Evolutionary conservation across 202 grass and related monocot genomes (phyloP).

Genomic region (Elaeis oleifera): DNA sequence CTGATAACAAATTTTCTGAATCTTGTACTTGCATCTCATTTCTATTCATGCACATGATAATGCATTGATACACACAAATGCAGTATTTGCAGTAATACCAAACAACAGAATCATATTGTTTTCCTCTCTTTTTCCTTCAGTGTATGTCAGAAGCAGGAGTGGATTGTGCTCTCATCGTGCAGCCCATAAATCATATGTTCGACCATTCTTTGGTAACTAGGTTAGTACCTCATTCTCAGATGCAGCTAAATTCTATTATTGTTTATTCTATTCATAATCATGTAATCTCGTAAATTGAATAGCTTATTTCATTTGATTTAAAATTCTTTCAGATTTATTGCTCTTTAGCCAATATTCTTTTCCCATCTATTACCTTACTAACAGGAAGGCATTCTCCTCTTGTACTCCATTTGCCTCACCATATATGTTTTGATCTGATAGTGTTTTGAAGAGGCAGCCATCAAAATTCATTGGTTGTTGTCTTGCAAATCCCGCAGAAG

Average conservation of each 20-base stretch:
- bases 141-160: constrained; percentile 79
- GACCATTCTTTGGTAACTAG: constrained; percentile 76
- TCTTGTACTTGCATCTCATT: too few relatives aligned
- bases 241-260: too few relatives aligned
- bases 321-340: too few relatives aligned
- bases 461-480: constrained; percentile 81
- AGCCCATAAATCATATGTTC: constrained; percentile 86
- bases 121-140: constrained; percentile 21
- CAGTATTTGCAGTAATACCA: too few relatives aligned
- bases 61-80: too few relatives aligned
- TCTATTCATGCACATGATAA: too few relatives aligned
- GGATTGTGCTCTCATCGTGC: constrained; percentile 73
- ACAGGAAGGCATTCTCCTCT: background rate
- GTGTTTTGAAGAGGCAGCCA: constrained; percentile 77
- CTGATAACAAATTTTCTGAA: too few relatives aligned
- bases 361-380: background rate
- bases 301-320: too few relatives aligned
- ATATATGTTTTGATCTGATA: constrained; percentile 22
- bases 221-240: constrained; percentile 18
- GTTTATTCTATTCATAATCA: too few relatives aligned
- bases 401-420: background rate
- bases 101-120: background rate
- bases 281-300: too few relatives aligned
- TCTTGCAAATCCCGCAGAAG: constrained; percentile 81
- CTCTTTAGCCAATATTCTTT: background rate